phyloP scores from a whole-genome alignment of 352 stramenopile species.

The Globisporangium carolinianum region DNA sequence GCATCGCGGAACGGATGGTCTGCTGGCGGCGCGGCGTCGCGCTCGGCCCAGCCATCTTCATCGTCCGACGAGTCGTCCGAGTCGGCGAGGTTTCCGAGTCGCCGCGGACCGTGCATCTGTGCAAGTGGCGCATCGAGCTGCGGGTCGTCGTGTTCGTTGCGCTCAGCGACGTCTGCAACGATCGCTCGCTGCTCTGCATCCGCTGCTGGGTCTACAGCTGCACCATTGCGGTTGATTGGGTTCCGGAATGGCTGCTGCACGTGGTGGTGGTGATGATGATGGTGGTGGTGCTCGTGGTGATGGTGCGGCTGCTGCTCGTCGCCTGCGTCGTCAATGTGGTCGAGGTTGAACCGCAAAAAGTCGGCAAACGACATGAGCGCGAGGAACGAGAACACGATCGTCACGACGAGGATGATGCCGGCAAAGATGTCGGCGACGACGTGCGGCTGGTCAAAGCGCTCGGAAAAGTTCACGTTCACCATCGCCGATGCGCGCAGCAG shows the following conservation, averaged over 20 bases:
- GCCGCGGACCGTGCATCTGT: slow-evolving; percentile 21
- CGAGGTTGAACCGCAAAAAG: slow-evolving; percentile 89
- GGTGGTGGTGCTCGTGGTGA: slow-evolving; percentile 13
- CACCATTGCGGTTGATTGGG: slow-evolving; percentile 6
- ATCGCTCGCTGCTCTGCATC: neutral
- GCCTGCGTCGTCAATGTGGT: slow-evolving; percentile 69
- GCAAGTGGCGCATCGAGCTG: slow-evolving; percentile 28
- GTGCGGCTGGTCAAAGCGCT: slow-evolving; percentile 67
- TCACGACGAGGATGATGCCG: slow-evolving; percentile 86
- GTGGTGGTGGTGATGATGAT: slow-evolving; percentile 12
- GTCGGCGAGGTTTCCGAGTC: slow-evolving; percentile 25
- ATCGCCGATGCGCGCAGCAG: slow-evolving; percentile 83
- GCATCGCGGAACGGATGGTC: slow-evolving; percentile 33
- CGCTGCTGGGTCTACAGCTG: neutral
- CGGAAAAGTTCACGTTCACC: slow-evolving; percentile 75
- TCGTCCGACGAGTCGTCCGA: slow-evolving; percentile 55
- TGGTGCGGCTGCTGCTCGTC: slow-evolving; percentile 29
- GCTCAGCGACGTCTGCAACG: neutral
- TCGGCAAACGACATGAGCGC: slow-evolving; percentile 93
- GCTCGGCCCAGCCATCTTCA: slow-evolving; percentile 30
- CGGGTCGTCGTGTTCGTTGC: slow-evolving; percentile 17
- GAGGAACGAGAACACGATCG: slow-evolving; percentile 93
- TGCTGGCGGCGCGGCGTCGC: slow-evolving; percentile 7
- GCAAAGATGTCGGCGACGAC: slow-evolving; percentile 84
- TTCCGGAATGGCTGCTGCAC: slow-evolving; percentile 2